Base-by-base conservation (phyloP, 805 yeast genomes). In the Wickerhamiella azyma region DNA sequence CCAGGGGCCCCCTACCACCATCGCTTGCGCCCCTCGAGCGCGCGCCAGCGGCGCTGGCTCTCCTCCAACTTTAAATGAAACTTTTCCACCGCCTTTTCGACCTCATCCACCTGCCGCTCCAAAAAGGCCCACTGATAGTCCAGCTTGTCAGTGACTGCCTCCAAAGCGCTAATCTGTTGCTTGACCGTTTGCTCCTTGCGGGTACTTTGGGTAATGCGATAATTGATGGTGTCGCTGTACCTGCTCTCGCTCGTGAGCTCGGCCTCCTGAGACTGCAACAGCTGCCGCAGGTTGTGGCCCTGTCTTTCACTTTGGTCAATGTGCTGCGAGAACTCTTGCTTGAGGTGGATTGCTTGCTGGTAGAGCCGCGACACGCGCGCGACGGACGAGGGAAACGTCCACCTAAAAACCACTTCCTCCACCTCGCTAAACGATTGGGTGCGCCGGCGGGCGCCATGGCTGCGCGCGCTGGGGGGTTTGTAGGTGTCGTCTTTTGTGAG, bases 81-180 rank as follows among this genome's bases (percentile, higher is more conserved):
- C 32, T 67, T 58, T 39, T 67, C 64, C 46, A 76, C 68, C 39
- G 77, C 70, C 24, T 77, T 78, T 53, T 79, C 83, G 7, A 81
- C 79, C 53, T 82, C 92, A 38, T 74, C 70, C 40, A 82, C 70
- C 52, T 81, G 77, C 18, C 73, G 70, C 28, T 70, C 70, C 26
- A 82, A 59, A 37, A 78, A 64, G 17, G 81, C 62, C 39, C 77
- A 64, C 56, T 82, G 89, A 58, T 82, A 82, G 53, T 76, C 74
- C 43, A 82, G 66, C 2, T 57, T 53, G 18, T 83, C 77, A 29
- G 75, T 71, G 43, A 75, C 62, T 8, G 78, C 71, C 43, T 72
- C 74, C 14, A 77, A 63, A 49, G 77, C 81, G 48, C 70, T 72
- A 26, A 62, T 57, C 7, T 65, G 60, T 11, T 70, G 50, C 28